phyloP scores from a whole-genome alignment of 257 asterid species.

The Rubia yunnanensis region DNA sequence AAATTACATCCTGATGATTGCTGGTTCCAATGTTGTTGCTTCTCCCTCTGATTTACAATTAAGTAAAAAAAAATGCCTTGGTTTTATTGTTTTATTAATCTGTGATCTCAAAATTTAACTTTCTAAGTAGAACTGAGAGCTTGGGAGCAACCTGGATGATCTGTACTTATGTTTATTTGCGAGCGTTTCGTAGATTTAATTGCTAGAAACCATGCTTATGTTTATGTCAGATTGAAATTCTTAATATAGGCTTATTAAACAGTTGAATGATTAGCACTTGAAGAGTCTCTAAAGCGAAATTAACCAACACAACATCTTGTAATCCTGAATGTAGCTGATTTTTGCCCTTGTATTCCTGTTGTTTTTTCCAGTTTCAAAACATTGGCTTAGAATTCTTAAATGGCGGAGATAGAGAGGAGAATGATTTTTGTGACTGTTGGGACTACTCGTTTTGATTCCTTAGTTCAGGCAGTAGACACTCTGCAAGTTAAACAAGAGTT shows the following conservation, averaged over 20 bases:
- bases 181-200: background rate
- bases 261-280: no score
- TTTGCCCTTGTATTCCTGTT: background rate
- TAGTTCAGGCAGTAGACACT: slow-evolving; percentile 72
- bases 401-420: slow-evolving; percentile 43
- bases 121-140: background rate
- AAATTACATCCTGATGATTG: no score
- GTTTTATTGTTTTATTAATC: background rate
- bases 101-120: no score
- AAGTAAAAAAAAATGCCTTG: no score
- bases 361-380: background rate
- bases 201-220: background rate
- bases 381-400: slow-evolving; percentile 13
- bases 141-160: background rate
- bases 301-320: background rate
- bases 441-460: slow-evolving; percentile 79
- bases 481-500: slow-evolving; percentile 54
- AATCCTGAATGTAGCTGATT: background rate
- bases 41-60: no score
- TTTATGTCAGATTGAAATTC: background rate
- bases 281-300: background rate
- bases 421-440: slow-evolving; percentile 86
- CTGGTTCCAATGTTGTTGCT: no score
- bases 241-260: background rate
- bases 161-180: background rate